Percentiles rank a stretch among this genome's conserved stretches.
phyloP scores from a whole-genome alignment of 163 green algal species.

The Scenedesmus sp. region DNA sequence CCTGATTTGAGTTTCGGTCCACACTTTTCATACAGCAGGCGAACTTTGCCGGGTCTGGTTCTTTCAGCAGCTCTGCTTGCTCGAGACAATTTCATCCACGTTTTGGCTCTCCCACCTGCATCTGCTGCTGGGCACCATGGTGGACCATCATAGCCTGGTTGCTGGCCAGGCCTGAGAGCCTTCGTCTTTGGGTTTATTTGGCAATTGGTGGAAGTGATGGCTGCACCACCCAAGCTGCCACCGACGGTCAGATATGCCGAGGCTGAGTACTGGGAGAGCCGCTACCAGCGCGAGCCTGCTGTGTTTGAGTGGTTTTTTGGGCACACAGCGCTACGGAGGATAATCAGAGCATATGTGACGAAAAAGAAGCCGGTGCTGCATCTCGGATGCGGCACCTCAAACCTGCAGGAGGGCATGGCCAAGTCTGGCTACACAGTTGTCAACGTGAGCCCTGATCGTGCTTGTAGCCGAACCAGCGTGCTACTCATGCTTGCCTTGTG shows the following conservation, averaged over 20 bases:
- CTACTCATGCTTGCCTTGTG: neutral
- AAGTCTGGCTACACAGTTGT: slow-evolving; percentile 54
- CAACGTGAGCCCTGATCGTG: slow-evolving; percentile 52
- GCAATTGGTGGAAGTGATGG: no score
- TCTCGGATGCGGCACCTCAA: slow-evolving; percentile 61
- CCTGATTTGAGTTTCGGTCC: neutral
- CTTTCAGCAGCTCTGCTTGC: neutral
- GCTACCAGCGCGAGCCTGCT: slow-evolving; percentile 30
- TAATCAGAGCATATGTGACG: slow-evolving; percentile 43
- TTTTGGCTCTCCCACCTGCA: neutral
- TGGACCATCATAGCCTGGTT: neutral
- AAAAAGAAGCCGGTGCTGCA: slow-evolving; percentile 57
- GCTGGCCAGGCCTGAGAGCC: neutral
- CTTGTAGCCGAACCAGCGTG: neutral
- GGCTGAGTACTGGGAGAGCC: neutral
- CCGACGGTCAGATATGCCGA: neutral
- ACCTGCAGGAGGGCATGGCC: slow-evolving; percentile 65
- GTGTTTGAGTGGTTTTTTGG: slow-evolving; percentile 55
- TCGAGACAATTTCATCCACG: no score
- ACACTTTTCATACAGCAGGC: neutral
- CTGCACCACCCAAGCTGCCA: neutral
- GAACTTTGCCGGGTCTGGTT: neutral
- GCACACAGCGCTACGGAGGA: slow-evolving; percentile 38
- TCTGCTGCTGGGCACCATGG: neutral
- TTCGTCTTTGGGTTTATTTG: no score